Evolutionary conservation across 75 land plant species (phyloP), one percentile per base, ranked within the genome.

Genomic region (Ceratopteris richardii): DNA sequence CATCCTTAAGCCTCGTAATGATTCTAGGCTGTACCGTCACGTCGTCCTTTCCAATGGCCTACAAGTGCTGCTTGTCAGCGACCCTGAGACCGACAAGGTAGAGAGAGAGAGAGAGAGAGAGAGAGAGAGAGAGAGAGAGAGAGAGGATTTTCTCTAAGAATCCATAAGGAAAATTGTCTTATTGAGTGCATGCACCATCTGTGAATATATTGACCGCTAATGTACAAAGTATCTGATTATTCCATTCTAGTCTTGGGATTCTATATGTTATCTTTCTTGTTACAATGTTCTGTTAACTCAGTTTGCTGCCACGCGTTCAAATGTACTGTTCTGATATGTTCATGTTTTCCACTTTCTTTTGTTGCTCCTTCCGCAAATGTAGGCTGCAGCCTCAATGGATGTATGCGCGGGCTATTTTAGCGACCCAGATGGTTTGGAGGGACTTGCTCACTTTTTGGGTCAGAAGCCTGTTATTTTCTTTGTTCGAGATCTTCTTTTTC

Each of bases 371-470:
- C n/a, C n/a, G n/a, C n/a, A n/a, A n/a, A n/a, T 33, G 29, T 63
- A 91, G 97, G 83, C 82, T 64, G 90, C 98, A 17, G 98, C 96
- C 62, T 65, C 96, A 0, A 89, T 94, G 98, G 56, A 64, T 71
- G 98, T 94, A 9, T 43, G 74, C 16, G 87, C 89, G 19, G 98
- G 98, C 7, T 77, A 79, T 14, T 93, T 89, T 68, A 73, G 87
- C 39, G 96, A 93, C 58, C 98, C 98, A 22, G 87, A 78, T 7
- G 96, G 87, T 1, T 66, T 93, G 0, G 83, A 82, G 59, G 98
- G 98, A 1, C 73, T 93, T 24, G 98, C 98, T 23, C 98, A 93
- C 53, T 89, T 93, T 71, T 87, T 93, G 11, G 95, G 98, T 93
- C 51, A 60, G 61, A 29, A n/a, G n/a, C n/a, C n/a, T 18, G 29